Base-by-base conservation (phyloP, 495 filamentous ascomycete genomes). In the Pyrenula massariospora region DNA sequence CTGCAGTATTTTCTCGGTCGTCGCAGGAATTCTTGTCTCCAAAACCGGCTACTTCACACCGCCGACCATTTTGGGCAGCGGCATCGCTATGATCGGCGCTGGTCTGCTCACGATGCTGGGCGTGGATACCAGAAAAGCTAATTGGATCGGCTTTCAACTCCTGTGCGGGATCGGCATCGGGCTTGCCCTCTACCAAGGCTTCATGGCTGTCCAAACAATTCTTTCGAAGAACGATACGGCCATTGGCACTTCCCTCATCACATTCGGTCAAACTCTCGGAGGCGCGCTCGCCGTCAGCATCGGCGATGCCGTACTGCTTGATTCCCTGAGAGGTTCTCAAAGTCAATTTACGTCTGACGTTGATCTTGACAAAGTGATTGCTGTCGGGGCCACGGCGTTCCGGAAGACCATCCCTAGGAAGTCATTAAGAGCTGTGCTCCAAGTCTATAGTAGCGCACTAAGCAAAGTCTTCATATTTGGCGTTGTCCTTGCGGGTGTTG, bases 211-310 rank as follows among this genome's bases (percentile, higher is more conserved):
- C 0, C 84, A 90, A 64, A 84, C 85, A 0, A 84, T 85, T 0
- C 76, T 91, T 3, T 68, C 70, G 12, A 63, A 74, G 20, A 66
- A 68, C 0, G 86, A 91, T 57, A 72, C 90, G 1, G 79, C 88
- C 0, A 81, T 76, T 19, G 88, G 83, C 10, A 63, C 56, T 2
- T 73, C 84, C 1, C 72, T 83, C 36, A 81, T 86, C 56, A 81
- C 87, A 62, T 88, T 88, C 64, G 74, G 77, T 24, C 86, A 89
- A 67, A 83, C 82, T 48, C 66, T 89, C 8, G 86, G 86, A 3
- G 85, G 83, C 22, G 81, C 83, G 2, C 65, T 89, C 0, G 88
- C 87, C 59, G 76, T 81, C 2, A 77, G 81, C 0, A 74, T 87
- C 19, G 84, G 77, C 0, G 79, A 87, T 64, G 77, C 74, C 48